Evolutionary conservation across 176 grass and related monocot species (phyloP).

Genomic region (Guadua angustifolia): DNA sequence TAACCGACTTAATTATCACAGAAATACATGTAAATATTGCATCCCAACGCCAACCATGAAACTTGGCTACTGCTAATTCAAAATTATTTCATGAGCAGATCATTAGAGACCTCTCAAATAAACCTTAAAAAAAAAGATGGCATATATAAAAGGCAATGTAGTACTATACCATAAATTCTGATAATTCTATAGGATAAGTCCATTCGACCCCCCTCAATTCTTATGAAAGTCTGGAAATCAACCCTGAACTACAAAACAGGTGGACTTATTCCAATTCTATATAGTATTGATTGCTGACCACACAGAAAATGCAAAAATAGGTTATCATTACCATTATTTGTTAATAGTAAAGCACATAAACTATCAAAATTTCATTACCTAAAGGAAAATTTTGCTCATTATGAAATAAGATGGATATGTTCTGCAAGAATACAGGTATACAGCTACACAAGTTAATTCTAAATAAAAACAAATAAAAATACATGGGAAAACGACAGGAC

Average conservation of each 20-base stretch:
- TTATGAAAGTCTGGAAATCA: no score
- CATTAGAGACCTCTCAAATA: neutral
- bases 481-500: neutral
- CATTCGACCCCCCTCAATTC: no score
- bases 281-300: slow-evolving; percentile 7
- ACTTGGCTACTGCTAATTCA: neutral
- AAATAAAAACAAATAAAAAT: neutral
- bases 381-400: neutral
- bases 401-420: neutral
- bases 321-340: neutral
- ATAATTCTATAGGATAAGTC: neutral
- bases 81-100: slow-evolving; percentile 18
- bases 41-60: neutral
- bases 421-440: slow-evolving; percentile 3
- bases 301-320: neutral
- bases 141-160: neutral
- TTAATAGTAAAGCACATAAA: neutral
- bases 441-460: neutral
- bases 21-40: neutral
- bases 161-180: neutral
- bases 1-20: neutral
- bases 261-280: neutral
- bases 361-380: neutral
- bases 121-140: neutral
- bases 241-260: no score